Evolutionary conservation across 805 yeast species (phyloP).

Genomic region (Saccharomyces eubayanus): DNA sequence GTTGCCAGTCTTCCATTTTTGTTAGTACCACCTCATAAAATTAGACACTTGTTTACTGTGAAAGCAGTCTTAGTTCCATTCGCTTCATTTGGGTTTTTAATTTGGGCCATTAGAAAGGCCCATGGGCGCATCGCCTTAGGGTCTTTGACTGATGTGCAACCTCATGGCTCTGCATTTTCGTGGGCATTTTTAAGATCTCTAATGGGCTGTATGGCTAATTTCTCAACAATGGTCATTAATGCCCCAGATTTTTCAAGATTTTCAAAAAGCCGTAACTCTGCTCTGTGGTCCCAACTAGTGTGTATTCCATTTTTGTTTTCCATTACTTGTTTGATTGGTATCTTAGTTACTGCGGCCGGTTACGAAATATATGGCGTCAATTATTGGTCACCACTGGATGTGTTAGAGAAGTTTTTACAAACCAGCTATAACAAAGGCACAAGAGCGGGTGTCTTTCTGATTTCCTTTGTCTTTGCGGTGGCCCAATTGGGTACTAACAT

Average conservation of each 20-base stretch:
- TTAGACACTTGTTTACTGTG: constrained; percentile 72
- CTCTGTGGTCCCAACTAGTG: constrained; percentile 44
- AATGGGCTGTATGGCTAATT: constrained; percentile 71
- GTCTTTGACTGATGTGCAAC: constrained; percentile 4
- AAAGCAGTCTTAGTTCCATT: constrained; percentile 68
- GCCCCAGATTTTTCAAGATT: constrained; percentile 81
- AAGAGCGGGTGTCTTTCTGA: constrained; percentile 65
- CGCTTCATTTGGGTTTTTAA: constrained; percentile 69
- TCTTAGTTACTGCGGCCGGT: constrained; percentile 67
- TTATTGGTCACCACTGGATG: constrained; percentile 47
- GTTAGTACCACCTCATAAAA: constrained; percentile 68
- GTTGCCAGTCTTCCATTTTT: constrained; percentile 64
- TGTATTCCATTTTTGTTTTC: constrained; percentile 67
- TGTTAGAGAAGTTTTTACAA: constrained; percentile 40
- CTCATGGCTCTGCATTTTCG: constrained; percentile 5
- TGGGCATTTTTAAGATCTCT: constrained; percentile 48
- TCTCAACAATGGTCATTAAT: constrained; percentile 70
- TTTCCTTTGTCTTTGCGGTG: constrained; percentile 53
- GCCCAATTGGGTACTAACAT: constrained; percentile 76
- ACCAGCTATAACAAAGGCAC: constrained; percentile 39
- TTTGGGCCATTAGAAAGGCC: constrained; percentile 75
- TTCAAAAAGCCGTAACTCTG: constrained; percentile 43
- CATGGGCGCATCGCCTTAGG: constrained; percentile 38
- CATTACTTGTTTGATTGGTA: constrained; percentile 69
- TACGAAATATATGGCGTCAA: constrained; percentile 34